Evolutionary conservation across 2,329 filamentous ascomycete genomes (phyloP), one percentile per base, ranked within the genome.

Genomic region (Exserohilum rostratum): DNA sequence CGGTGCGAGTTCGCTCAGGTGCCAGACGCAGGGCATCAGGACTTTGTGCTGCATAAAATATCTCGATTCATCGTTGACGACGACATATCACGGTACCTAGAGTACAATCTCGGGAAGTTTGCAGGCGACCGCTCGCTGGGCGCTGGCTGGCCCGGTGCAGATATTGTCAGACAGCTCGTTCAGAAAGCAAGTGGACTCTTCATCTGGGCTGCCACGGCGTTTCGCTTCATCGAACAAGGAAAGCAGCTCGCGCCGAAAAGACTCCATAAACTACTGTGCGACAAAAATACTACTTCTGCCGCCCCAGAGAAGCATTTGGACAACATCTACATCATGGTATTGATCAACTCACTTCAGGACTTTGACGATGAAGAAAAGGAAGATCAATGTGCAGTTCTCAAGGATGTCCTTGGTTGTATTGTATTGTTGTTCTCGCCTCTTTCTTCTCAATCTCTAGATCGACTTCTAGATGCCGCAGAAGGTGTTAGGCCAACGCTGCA

Each of bases 161-260:
- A 67, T 6, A 34, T 9, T n/a, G 62, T 73, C 13, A 27, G 58
- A 7, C 51, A 43, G 6, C 55, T 77, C 6, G 64, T 72, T 29
- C 27, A 64, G 11, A 71, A 57, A 31, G 53, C 74, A 12, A 49
- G 64, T 42, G 66, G 70, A 6, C 60, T 76, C 22, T 76, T 76
- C 46, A 76, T 76, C n/a, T n/a, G n/a, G n/a, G n/a, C n/a, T n/a
- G n/a, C n/a, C n/a, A n/a, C n/a, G n/a, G n/a, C n/a, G n/a, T 69
- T 60, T 58, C 65, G 65, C 11, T 70, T 62, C 31, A 57, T 72
- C 18, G 17, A 40, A 40, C 43, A 12, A 47, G 39, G 33, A 22
- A 30, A 17, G 5, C 35, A 22, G 4, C 46, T 53, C 34, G 46
- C 48, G 7, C 11, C 15, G 13, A 27, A 53, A 6, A 22, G 53